Base-by-base conservation (phyloP, 805 yeast species). In the Yarrowia bubula region DNA sequence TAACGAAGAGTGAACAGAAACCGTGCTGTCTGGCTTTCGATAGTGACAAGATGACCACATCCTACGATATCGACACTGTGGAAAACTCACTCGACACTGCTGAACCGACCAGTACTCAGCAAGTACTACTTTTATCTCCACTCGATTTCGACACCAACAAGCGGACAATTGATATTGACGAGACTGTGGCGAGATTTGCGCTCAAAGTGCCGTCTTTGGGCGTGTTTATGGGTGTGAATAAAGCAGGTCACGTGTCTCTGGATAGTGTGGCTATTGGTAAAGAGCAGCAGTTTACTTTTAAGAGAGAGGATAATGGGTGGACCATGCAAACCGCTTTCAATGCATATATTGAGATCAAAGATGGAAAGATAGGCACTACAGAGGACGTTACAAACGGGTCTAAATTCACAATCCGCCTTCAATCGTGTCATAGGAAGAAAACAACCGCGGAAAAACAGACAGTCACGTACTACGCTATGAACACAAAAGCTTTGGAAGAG, bases 181-280 rank as follows among this genome's bases (percentile, higher is more conserved):
- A 55, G 15, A 55, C 61, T 7, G 33, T 38, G 31, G 61, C 61
- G 14, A 39, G 44, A 38, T 46, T 74, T 32, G 71, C 79, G 0
- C 61, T 77, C 50, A 76, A 75, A 65, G 50, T 43, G 17, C 69
- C 74, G 2, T 62, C 71, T 8, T 47, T 67, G 17, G 77, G 75
- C 1, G 72, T 71, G 55, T 78, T 74, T 64, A 62, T 75, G 7
- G 60, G 71, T 5, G 66, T 69, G 14, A 66, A 67, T 8, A 68
- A 66, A 22, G 31, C 46, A 8, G 74, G 71, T 6, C 15, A 31
- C 0, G 55, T 73, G 3, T 71, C 69, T 32, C 76, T 75, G 41
- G 70, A 71, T 18, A 67, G 74, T 37, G 73, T 73, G 14, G 79
- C 80, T 0, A 73, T 78, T 22, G 75, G 78, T 2, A 70, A 69